These are phyloP conservation scores for Selenicereus undatus DNA, from an alignment of 148 eudicot species.

Conservation along the genomic window DNA sequence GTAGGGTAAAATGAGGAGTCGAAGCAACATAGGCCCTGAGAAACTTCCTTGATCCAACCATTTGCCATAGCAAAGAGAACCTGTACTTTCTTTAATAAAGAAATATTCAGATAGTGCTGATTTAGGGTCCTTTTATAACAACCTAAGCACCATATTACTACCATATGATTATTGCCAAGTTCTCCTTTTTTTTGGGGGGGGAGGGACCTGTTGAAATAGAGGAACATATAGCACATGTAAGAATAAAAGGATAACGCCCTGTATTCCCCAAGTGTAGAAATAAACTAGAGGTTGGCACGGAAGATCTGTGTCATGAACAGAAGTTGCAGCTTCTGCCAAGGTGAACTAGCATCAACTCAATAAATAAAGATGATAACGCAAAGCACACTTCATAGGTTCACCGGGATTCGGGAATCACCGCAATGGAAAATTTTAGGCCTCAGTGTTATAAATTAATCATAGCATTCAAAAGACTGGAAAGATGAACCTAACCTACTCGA, in stretches of 20 bases:
- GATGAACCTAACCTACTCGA: not conserved
- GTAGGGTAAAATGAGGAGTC: no score
- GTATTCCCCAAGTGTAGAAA: no score
- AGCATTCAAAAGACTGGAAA: not conserved
- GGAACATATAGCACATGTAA: not conserved
- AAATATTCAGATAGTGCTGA: not conserved
- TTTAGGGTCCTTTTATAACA: not conserved
- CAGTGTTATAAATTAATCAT: not conserved
- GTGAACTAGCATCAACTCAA: not conserved
- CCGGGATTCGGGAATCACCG: not conserved
- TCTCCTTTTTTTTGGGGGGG: no score
- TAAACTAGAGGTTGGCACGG: not conserved
- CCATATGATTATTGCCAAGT: not conserved
- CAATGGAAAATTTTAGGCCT: not conserved
- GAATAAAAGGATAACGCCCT: not conserved
- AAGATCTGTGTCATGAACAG: not conserved
- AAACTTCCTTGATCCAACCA: not conserved
- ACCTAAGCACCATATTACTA: not conserved
- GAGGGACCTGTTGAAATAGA: not conserved
- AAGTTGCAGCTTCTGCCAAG: not conserved
- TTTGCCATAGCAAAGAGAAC: not conserved
- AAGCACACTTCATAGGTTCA: no score
- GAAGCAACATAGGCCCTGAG: not conserved
- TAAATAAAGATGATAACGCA: no score
- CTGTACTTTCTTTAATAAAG: not conserved